Evolutionary conservation across 768 basidiomycete species (phyloP), one percentile per base, ranked within the genome.

Genomic region (Termitomyces sp.): DNA sequence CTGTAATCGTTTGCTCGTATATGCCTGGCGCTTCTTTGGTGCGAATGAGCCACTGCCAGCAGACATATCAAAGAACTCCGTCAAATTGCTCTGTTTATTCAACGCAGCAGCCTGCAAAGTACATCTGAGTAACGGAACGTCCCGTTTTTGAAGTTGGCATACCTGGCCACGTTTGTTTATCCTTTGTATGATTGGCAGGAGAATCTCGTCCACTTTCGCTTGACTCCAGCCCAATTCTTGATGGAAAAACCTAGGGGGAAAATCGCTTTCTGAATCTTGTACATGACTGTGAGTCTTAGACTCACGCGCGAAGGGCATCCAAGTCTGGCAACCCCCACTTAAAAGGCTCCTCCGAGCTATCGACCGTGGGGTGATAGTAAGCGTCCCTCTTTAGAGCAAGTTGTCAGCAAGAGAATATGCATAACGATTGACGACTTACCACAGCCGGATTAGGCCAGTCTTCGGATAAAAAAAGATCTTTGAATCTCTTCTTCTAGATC

Each of bases 311-410:
- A 57, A 99, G 83, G 3, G 89, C 95, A 69, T 97, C 94, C 2
- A 99, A 84, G 71, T 98, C 97, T n/a, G 96, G 94, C 63, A 95
- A 77, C 4, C 93, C 95, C 96, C 96, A 99, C 68, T 94, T 92
- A 72, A 99, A 98, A 0, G 91, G 88, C 64, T 98, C 96, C 59
- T 94, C 88, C 0, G 94, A 96, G 43, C 86, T 84, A 70, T 98
- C 95, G 7, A 96, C 91, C 0, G 88, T 84, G 0, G 96, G 96
- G 69, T 94, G 86, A 69, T 91, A 91, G 73, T 99, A 99, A 9
- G 94, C 96, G 61, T 96, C 93, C 60, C 91, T 80, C 94, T 97
- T 69, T 0, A 12, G 47, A 55, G 20, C 11, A 49, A 51, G 43
- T 20, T 12, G 31, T 62, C 14, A 62, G 40, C 58, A 63, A 56